phyloP scores from a whole-genome alignment of 2,329 filamentous ascomycete genomes.

The Penicillium corylophilum region DNA sequence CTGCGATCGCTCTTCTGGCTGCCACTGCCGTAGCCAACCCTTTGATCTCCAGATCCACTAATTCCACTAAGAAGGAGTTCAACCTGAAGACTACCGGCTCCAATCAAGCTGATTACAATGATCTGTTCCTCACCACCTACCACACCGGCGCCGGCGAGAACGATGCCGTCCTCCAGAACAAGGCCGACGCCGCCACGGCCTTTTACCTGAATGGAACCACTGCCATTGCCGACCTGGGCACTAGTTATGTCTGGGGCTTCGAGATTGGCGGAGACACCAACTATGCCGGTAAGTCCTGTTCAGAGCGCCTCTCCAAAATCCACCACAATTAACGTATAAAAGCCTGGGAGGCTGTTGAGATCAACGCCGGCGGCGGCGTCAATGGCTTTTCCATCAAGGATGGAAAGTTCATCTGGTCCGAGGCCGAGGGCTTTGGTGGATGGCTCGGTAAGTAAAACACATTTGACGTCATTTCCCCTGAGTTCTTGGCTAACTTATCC shows the following conservation, averaged over 20 bases:
- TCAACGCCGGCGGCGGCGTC: slow-evolving; percentile 35
- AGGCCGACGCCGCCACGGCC: slow-evolving; percentile 21
- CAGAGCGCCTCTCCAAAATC: not conserved
- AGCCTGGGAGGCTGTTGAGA: slow-evolving; percentile 39
- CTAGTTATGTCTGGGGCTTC: slow-evolving; percentile 35
- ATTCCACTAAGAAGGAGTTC: slow-evolving; percentile 25
- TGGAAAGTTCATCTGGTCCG: slow-evolving; percentile 29
- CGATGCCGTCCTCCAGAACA: slow-evolving; percentile 36
- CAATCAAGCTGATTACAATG: slow-evolving; percentile 28
- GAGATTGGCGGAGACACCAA: slow-evolving; percentile 26
- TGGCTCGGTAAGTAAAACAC: slow-evolving; percentile 38
- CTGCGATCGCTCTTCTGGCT: slow-evolving; percentile 29
- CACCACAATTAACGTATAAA: not conserved
- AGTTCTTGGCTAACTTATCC: not conserved
- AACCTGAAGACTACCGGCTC: slow-evolving; percentile 36
- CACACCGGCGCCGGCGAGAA: slow-evolving; percentile 43
- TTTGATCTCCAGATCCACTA: slow-evolving; percentile 18
- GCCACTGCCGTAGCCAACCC: slow-evolving; percentile 30
- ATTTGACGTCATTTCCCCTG: not conserved
- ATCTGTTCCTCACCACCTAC: slow-evolving; percentile 39
- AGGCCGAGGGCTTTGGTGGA: slow-evolving; percentile 34
- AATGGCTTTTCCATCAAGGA: slow-evolving; percentile 32
- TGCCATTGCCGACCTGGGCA: slow-evolving; percentile 31
- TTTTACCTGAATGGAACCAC: slow-evolving; percentile 36
- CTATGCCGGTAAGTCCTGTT: slow-evolving; percentile 34